Conservation (phyloP, 2,329 filamentous ascomycete genomes). For the Myriosclerotinia duriaeana region DNA sequence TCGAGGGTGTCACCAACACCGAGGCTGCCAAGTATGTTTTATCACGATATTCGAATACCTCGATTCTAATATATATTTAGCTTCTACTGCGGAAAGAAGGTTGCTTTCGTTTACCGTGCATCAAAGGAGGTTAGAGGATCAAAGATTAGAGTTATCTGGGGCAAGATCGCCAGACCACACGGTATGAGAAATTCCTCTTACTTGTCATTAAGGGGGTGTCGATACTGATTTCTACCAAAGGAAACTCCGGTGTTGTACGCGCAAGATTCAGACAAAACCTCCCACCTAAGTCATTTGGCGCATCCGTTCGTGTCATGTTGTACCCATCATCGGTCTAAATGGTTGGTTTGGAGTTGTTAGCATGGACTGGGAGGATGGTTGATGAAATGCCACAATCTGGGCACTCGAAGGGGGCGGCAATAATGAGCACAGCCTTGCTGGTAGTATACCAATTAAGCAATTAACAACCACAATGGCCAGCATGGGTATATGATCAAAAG, state of each 20-base stretch:
- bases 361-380: slow-evolving; percentile 57
- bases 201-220: background rate
- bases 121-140: slow-evolving; percentile 93
- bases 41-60: slow-evolving; percentile 6
- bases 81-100: slow-evolving; percentile 99
- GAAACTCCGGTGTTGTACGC: slow-evolving; percentile 97
- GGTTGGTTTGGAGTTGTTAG: slow-evolving; percentile 49
- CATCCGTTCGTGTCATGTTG: slow-evolving; percentile 94
- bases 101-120: slow-evolving; percentile 97
- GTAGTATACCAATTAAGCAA: slow-evolving; percentile 55
- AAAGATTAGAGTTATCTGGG: slow-evolving; percentile 99
- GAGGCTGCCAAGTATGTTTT: slow-evolving; percentile 76
- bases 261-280: slow-evolving; percentile 97
- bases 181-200: slow-evolving; percentile 55
- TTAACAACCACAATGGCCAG: slow-evolving; percentile 37
- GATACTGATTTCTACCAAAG: slow-evolving; percentile 46
- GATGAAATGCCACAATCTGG: slow-evolving; percentile 59
- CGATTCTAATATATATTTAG: slow-evolving; percentile 34
- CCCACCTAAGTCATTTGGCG: slow-evolving; percentile 93
- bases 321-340: slow-evolving; percentile 96
- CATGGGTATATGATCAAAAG: slow-evolving; percentile 20
- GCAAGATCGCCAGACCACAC: slow-evolving; percentile 94
- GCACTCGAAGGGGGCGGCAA: slow-evolving; percentile 51
- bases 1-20: slow-evolving; percentile 93
- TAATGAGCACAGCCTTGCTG: slow-evolving; percentile 53